phyloP scores from a whole-genome alignment of 1,284 basidiomycete genomes.

The Naganishia liquefaciens region DNA sequence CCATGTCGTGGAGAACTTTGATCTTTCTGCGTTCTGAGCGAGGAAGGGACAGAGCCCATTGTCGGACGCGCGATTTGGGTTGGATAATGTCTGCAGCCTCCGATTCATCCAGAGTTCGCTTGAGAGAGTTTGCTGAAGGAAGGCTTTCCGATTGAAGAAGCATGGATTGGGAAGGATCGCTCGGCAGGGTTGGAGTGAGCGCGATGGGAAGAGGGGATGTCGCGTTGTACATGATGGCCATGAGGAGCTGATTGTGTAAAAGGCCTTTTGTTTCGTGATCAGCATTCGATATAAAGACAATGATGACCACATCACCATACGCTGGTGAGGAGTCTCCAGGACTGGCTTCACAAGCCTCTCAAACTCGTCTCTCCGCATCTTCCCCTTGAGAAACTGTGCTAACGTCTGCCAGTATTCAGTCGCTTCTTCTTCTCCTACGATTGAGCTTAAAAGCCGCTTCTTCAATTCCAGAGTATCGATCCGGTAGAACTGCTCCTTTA shows the following conservation, averaged over 20 bases:
- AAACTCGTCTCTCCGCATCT: slow-evolving; percentile 48
- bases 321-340: slow-evolving; percentile 43
- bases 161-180: slow-evolving; percentile 1
- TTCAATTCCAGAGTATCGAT: slow-evolving; percentile 58
- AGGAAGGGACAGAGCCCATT: slow-evolving; percentile 47
- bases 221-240: slow-evolving; percentile 50
- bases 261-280: slow-evolving; percentile 37
- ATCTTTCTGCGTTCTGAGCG: slow-evolving; percentile 43
- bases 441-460: slow-evolving; percentile 71
- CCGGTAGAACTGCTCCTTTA: slow-evolving; percentile 30
- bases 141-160: neutral
- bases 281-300: neutral
- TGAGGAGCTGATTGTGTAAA: slow-evolving; percentile 51
- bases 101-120: slow-evolving; percentile 44
- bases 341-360: slow-evolving; percentile 44
- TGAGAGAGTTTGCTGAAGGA: slow-evolving; percentile 34
- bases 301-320: slow-evolving; percentile 38
- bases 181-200: slow-evolving; percentile 32
- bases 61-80: slow-evolving; percentile 41
- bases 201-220: slow-evolving; percentile 38
- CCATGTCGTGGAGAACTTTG: slow-evolving; percentile 38
- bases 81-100: slow-evolving; percentile 45
- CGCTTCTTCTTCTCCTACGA: slow-evolving; percentile 21
- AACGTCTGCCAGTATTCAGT: slow-evolving; percentile 51
- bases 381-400: slow-evolving; percentile 51